A percentile compares a stretch with the other conserved stretches of the same genome.
phyloP scores from a whole-genome alignment of 2,329 filamentous ascomycete genomes.

The Monilinia fructicola region DNA sequence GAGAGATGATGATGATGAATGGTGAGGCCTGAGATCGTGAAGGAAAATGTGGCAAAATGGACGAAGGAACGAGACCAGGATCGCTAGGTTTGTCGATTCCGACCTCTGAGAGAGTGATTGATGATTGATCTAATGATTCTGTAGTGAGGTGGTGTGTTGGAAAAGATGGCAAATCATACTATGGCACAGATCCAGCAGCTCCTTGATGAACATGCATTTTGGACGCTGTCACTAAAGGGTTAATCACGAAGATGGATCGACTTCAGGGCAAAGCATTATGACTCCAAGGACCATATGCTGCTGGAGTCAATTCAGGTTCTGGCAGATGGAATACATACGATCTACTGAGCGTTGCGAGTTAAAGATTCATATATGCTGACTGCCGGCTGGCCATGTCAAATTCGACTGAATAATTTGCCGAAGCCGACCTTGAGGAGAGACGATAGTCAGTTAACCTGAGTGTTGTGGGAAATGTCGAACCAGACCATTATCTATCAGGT shows the following conservation, averaged over 20 bases:
- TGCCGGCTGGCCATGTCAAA: conserved; percentile 78
- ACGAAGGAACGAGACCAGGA: too few relatives aligned
- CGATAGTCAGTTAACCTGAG: conserved; percentile 91
- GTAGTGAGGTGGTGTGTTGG: too few relatives aligned
- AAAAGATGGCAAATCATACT: conserved; percentile 78
- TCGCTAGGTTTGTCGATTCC: too few relatives aligned
- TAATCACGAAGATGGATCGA: conserved; percentile 79
- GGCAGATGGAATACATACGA: too few relatives aligned
- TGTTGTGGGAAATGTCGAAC: conserved; percentile 85
- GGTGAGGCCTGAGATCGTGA: too few relatives aligned
- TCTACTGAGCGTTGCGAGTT: too few relatives aligned
- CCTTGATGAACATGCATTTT: conserved; percentile 94
- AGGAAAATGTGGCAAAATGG: too few relatives aligned
- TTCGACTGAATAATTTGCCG: conserved; percentile 80
- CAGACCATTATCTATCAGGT: conserved; percentile 97
- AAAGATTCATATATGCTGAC: conserved; percentile 81
- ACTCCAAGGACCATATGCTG: conserved; percentile 86
- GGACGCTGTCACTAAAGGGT: conserved; percentile 86
- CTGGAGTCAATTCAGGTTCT: too few relatives aligned
- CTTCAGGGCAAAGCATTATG: conserved; percentile 78
- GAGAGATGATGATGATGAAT: too few relatives aligned
- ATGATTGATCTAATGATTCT: too few relatives aligned
- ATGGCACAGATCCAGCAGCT: conserved; percentile 78
- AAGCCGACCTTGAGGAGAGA: conserved; percentile 65
- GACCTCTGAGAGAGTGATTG: too few relatives aligned